A percentile compares a stretch with the other conserved stretches of the same genome.
Evolutionary conservation across 2,329 filamentous ascomycete genomes (phyloP).

Genomic region (Colletotrichum endophyticum): DNA sequence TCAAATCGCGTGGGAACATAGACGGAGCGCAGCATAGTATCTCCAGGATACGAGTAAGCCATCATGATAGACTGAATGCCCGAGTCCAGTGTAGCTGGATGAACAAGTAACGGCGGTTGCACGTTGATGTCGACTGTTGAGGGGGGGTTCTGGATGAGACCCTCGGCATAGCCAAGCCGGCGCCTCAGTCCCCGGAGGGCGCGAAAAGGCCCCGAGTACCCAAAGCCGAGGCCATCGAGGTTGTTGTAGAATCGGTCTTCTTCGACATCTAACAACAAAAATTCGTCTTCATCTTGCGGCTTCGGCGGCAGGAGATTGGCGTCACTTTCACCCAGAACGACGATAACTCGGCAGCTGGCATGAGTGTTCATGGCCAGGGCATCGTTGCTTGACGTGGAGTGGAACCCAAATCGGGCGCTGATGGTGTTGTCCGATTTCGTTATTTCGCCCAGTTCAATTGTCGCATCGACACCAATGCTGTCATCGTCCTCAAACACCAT

Average conservation of each 20-base stretch:
- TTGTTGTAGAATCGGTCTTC: background rate
- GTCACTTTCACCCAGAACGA: background rate
- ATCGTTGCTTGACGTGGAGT: background rate
- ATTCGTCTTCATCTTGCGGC: background rate
- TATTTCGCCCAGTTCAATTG: background rate
- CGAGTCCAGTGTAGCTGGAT: slow-evolving; percentile 36
- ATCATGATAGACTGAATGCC: slow-evolving; percentile 36
- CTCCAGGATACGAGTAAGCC: slow-evolving; percentile 34
- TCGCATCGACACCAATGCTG: background rate
- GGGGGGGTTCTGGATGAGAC: background rate
- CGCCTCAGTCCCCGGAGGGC: background rate
- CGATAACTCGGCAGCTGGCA: background rate
- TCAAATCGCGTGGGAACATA: slow-evolving; percentile 32
- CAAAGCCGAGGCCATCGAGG: background rate
- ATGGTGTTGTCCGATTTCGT: background rate
- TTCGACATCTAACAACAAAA: background rate
- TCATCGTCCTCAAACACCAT: background rate
- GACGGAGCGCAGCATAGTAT: slow-evolving; percentile 32
- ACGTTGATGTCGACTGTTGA: background rate
- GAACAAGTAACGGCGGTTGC: slow-evolving; percentile 20
- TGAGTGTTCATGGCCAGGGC: background rate
- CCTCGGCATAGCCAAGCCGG: background rate
- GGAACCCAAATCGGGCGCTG: background rate
- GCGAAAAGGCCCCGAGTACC: background rate
- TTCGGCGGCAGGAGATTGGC: background rate